Evolutionary conservation across 2,329 filamentous ascomycete genomes (phyloP).

Genomic region (Botrytis galanthina): DNA sequence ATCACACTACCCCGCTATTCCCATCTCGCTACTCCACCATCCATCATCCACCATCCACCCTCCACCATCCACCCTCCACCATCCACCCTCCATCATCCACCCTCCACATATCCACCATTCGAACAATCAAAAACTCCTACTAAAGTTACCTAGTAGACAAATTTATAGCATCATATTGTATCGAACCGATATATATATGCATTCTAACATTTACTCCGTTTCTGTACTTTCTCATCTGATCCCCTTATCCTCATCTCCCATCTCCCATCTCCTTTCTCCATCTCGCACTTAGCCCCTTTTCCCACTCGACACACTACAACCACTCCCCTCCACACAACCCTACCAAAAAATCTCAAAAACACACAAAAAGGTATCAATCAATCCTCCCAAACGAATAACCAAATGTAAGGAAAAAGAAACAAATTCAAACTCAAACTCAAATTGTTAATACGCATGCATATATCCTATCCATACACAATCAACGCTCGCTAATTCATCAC

Average conservation of each 20-base stretch:
- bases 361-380: background rate
- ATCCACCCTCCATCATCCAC: too few relatives aligned
- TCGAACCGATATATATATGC: background rate
- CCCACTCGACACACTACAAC: background rate
- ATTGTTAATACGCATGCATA: background rate
- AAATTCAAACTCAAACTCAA: background rate
- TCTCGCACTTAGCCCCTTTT: background rate
- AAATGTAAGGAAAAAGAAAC: background rate
- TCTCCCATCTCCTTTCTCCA: background rate
- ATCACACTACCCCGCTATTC: too few relatives aligned
- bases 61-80: too few relatives aligned
- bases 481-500: background rate
- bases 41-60: too few relatives aligned
- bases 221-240: background rate
- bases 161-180: background rate
- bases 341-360: background rate
- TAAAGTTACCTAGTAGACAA: background rate
- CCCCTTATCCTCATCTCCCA: background rate
- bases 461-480: background rate
- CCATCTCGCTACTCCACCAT: too few relatives aligned
- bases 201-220: background rate
- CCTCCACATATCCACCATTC: background rate
- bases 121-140: background rate
- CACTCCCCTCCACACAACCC: background rate
- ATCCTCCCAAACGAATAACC: background rate